Conservation (phyloP, 306 rosid genomes). For the Rosa chinensis region DNA sequence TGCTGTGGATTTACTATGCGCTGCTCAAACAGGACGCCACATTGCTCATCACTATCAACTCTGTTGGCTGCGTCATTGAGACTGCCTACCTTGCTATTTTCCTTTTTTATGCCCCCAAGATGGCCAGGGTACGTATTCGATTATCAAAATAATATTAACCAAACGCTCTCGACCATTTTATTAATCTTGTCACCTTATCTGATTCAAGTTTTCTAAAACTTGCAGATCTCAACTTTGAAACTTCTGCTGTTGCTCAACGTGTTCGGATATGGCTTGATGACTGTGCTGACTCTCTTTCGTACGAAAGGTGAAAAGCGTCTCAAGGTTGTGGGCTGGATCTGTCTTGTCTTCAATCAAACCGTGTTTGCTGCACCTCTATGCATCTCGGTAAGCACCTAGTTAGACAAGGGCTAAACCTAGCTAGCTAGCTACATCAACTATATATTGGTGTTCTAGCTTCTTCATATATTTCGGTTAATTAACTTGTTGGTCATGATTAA, state of each 20-base stretch:
- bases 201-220: not conserved
- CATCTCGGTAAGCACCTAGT: slow-evolving; percentile 55
- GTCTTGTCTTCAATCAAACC: slow-evolving; percentile 67
- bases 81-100: slow-evolving; percentile 53
- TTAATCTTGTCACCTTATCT: not conserved
- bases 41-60: slow-evolving; percentile 86
- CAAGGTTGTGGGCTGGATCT: slow-evolving; percentile 77
- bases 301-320: slow-evolving; percentile 59
- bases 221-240: slow-evolving; percentile 60
- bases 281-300: slow-evolving; percentile 55
- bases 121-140: slow-evolving; percentile 48
- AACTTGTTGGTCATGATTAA: not conserved
- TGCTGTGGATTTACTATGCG: slow-evolving; percentile 92
- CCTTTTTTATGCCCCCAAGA: slow-evolving; percentile 63
- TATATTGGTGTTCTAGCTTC: not conserved
- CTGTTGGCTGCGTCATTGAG: slow-evolving; percentile 73
- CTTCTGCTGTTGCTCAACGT: slow-evolving; percentile 61
- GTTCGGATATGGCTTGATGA: slow-evolving; percentile 73
- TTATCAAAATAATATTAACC: not conserved
- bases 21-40: slow-evolving; percentile 54
- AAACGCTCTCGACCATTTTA: not conserved
- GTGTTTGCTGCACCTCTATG: slow-evolving; percentile 93
- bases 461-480: not conserved
- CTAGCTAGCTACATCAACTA: not conserved
- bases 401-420: not conserved